Evolutionary conservation across 1,284 basidiomycete species (phyloP), one percentile per base, ranked within the genome.

Genomic region (Fomitiporia mediterranea): DNA sequence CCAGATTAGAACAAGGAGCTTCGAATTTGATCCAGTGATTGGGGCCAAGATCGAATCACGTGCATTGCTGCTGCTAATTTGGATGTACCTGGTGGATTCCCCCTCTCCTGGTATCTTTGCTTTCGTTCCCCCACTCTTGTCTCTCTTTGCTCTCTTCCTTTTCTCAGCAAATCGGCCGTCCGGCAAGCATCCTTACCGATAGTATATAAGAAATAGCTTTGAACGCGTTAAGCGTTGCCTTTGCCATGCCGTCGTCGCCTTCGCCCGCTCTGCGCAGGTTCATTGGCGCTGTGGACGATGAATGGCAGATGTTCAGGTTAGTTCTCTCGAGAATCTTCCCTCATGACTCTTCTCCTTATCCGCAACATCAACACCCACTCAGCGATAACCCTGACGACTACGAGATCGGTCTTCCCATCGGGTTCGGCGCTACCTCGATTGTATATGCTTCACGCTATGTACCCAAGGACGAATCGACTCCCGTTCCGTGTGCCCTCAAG

Each of bases 351-450:
- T 21, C 38, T 48, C 51, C 28, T 42, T 28, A 27, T 53, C 8
- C 32, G 21, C 17, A 35, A 4, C 44, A 53, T 42, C 47, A 50
- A 56, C 44, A 9, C 15, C 13, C 47, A 25, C 35, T 37, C 68
- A 91, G 89, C 63, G 86, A 91, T 67, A 67, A 77, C 57, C 72
- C 81, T 0, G 61, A 73, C 6, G 91, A 94, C 74, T 94, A 93
- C 66, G 77, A 77, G 11, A 76, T 90, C 37, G 86, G 86, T 17
- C 70, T 77, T 3, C 80, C 89, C 17, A 90, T 91, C 62, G 91
- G 91, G 1, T 92, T 89, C 63, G 92, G 92, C 15, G 88, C 92
- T 1, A 92, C 91, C 1, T 93, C 91, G 0, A 86, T 89, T 56
- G 93, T 95, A 11, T 90, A 93, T 64, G 70, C 84, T 28, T 92